Evolutionary conservation across 768 basidiomycete genomes (phyloP).

Genomic region (Phylloporus sp.): DNA sequence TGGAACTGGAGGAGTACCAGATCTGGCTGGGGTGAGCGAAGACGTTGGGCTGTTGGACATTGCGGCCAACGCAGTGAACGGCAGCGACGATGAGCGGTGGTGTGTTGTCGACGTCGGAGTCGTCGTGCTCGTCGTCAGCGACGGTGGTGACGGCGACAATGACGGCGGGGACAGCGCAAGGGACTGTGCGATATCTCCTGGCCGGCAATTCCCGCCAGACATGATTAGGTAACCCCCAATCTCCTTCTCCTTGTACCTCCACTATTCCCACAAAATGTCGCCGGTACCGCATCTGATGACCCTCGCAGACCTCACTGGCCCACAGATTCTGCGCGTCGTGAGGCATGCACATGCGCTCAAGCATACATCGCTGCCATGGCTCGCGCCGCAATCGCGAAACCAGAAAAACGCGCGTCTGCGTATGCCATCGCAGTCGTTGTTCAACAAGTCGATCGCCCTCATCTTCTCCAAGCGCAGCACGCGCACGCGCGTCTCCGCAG

Average conservation of each 20-base stretch:
- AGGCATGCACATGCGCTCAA: conserved; percentile 64
- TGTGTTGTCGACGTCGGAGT: not conserved
- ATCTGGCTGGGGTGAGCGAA: conserved; percentile 41
- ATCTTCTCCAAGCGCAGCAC: conserved; percentile 94
- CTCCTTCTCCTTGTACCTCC: not conserved
- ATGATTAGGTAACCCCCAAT: conserved; percentile 1
- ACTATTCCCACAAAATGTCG: conserved; percentile 14
- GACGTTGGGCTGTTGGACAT: conserved; percentile 29
- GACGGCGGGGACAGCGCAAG: not conserved
- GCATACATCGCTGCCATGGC: conserved; percentile 60
- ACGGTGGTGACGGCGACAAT: conserved; percentile 1
- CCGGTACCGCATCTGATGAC: conserved; percentile 74
- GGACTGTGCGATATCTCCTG: conserved; percentile 4
- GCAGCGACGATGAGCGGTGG: not conserved
- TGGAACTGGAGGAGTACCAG: conserved; percentile 44
- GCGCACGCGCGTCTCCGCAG: conserved; percentile 83
- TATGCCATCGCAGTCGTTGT: conserved; percentile 70
- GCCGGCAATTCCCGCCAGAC: conserved; percentile 10
- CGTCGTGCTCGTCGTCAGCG: conserved; percentile 10
- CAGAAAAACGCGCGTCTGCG: conserved; percentile 39
- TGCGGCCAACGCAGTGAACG: not conserved
- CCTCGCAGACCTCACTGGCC: conserved; percentile 78
- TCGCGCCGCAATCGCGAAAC: conserved; percentile 43
- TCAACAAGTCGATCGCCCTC: conserved; percentile 82
- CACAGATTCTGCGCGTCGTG: conserved; percentile 68